phyloP scores from a whole-genome alignment of 2,329 filamentous ascomycete genomes.

The Claviceps citrina region DNA sequence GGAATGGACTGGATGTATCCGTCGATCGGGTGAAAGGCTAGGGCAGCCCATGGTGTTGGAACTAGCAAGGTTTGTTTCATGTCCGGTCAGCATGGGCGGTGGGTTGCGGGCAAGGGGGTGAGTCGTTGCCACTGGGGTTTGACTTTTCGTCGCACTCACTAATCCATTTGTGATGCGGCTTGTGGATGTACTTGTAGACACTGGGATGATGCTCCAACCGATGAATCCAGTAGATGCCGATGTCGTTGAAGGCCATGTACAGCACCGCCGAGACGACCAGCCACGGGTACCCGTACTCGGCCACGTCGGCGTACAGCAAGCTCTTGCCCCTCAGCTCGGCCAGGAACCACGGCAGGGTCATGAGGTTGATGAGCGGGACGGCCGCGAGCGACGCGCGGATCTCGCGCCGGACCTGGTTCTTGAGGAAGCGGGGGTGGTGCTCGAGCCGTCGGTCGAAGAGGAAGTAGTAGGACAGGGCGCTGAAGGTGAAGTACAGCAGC shows the following conservation, averaged over 20 bases:
- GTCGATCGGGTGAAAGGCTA: slow-evolving; percentile 90
- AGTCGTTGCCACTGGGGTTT: too few relatives aligned
- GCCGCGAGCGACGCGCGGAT: slow-evolving; percentile 27
- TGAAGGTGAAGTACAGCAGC: slow-evolving; percentile 47
- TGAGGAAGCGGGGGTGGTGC: slow-evolving; percentile 31
- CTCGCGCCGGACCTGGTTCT: slow-evolving; percentile 31
- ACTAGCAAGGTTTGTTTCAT: slow-evolving; percentile 32
- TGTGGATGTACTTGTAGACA: slow-evolving; percentile 76
- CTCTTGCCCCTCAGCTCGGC: slow-evolving; percentile 32
- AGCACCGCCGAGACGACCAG: slow-evolving; percentile 21
- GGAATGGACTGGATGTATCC: slow-evolving; percentile 78
- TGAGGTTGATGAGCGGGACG: slow-evolving; percentile 28
- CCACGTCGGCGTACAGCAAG: slow-evolving; percentile 23
- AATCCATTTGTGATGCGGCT: slow-evolving; percentile 99
- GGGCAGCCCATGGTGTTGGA: slow-evolving; percentile 82
- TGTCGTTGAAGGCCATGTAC: slow-evolving; percentile 16
- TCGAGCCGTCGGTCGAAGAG: slow-evolving; percentile 35
- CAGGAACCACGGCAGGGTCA: slow-evolving; percentile 31
- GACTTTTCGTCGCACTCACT: too few relatives aligned
- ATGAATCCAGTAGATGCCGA: slow-evolving; percentile 76
- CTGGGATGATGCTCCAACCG: slow-evolving; percentile 65
- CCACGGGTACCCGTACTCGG: slow-evolving; percentile 27
- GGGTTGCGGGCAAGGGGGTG: too few relatives aligned
- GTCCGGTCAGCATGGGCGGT: too few relatives aligned
- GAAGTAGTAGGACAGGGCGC: slow-evolving; percentile 56